A percentile compares a stretch with the other conserved stretches of the same genome.
Evolutionary conservation across 192 early-diverging fungal species (phyloP).

Genomic region (Phycomyces nitens): DNA sequence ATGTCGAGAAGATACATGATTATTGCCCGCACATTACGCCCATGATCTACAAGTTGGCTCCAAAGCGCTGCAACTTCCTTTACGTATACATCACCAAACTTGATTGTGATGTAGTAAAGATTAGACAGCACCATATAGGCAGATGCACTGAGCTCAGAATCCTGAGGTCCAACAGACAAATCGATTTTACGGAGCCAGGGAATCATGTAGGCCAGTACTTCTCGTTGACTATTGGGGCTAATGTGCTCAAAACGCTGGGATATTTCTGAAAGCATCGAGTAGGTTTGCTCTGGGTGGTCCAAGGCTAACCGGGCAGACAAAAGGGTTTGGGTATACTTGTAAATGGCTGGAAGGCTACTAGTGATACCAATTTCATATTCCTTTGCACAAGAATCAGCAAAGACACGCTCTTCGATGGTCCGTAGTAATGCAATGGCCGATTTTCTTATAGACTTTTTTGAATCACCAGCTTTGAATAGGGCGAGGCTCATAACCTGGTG

Average conservation of each 20-base stretch:
- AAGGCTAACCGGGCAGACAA: slow-evolving; percentile 67
- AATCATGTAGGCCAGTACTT: slow-evolving; percentile 69
- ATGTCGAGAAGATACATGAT: slow-evolving; percentile 71
- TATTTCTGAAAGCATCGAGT: slow-evolving; percentile 73
- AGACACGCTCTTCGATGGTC: slow-evolving; percentile 66
- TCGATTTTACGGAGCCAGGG: slow-evolving; percentile 84
- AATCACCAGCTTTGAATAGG: slow-evolving; percentile 77
- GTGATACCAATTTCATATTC: slow-evolving; percentile 67
- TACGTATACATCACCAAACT: slow-evolving; percentile 73
- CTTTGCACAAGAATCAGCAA: slow-evolving; percentile 54
- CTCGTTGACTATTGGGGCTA: slow-evolving; percentile 54
- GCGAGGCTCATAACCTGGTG: slow-evolving; percentile 62
- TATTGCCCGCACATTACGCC: slow-evolving; percentile 57
- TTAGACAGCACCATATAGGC: slow-evolving; percentile 66
- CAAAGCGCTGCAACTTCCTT: slow-evolving; percentile 76
- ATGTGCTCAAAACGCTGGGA: slow-evolving; percentile 65
- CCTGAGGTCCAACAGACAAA: slow-evolving; percentile 39
- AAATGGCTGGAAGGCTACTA: slow-evolving; percentile 70
- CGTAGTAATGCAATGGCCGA: slow-evolving; percentile 67
- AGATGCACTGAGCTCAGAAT: slow-evolving; percentile 42
- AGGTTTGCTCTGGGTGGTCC: slow-evolving; percentile 59
- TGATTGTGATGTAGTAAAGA: slow-evolving; percentile 79
- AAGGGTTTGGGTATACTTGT: slow-evolving; percentile 72
- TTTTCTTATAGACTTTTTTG: slow-evolving; percentile 63
- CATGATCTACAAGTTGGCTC: slow-evolving; percentile 68